Percentiles rank a stretch among this genome's conserved stretches.
Evolutionary conservation across 768 basidiomycete species (phyloP).

Genomic region (Pleurotus tuoliensis): DNA sequence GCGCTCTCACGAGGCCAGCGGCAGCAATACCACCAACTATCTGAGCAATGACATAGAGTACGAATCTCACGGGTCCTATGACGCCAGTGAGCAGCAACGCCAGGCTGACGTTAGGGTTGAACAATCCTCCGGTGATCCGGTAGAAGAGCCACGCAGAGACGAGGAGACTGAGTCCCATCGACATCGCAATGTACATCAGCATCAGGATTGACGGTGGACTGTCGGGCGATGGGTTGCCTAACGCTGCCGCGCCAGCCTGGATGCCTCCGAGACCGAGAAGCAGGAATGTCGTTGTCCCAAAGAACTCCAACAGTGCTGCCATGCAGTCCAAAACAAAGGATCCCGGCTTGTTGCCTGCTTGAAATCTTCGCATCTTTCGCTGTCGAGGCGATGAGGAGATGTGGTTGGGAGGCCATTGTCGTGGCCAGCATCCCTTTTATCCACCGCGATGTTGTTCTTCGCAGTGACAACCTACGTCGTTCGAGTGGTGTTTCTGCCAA

Average conservation of each 20-base stretch:
- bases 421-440: neutral
- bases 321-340: constrained; percentile 27
- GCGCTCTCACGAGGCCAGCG: constrained; percentile 46
- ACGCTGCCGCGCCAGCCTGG: constrained; percentile 41
- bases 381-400: too few relatives aligned
- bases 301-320: constrained; percentile 52
- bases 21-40: constrained; percentile 57
- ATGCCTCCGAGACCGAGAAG: constrained; percentile 63
- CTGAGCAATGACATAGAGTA: constrained; percentile 60
- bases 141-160: constrained; percentile 49
- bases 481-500: neutral
- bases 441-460: neutral
- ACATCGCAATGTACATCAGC: constrained; percentile 52
- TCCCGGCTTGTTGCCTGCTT: neutral
- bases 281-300: constrained; percentile 60
- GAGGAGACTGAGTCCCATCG: constrained; percentile 59
- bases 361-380: neutral
- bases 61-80: constrained; percentile 50
- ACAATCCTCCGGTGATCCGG: constrained; percentile 6
- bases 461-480: neutral
- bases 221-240: constrained; percentile 12
- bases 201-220: constrained; percentile 32
- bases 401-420: neutral
- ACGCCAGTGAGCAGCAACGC: constrained; percentile 55
- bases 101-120: constrained; percentile 62